phyloP scores from a whole-genome alignment of 805 yeast genomes.

The Kluyveromyces aestuarii region DNA sequence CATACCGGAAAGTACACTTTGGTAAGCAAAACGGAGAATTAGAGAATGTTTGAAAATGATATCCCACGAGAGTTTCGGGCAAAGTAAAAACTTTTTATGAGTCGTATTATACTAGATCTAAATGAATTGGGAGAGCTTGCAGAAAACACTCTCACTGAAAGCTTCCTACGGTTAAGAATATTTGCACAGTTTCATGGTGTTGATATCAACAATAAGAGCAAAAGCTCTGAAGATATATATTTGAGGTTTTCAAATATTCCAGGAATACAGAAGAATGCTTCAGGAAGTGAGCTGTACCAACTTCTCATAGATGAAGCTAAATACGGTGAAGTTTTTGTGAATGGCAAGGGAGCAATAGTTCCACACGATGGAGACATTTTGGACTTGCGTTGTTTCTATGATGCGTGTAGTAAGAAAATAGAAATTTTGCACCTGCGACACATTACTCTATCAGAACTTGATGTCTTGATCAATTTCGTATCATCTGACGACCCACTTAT shows the following conservation, averaged over 20 bases:
- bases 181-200: slow-evolving; percentile 3
- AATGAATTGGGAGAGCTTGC: not conserved
- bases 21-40: not conserved
- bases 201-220: not conserved
- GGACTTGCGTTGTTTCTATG: slow-evolving; percentile 5
- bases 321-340: slow-evolving; percentile 1
- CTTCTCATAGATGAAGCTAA: not conserved
- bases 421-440: slow-evolving; percentile 6
- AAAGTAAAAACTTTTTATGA: not conserved
- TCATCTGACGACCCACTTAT: not conserved
- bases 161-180: not conserved
- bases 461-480: slow-evolving; percentile 2
- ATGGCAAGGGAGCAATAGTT: not conserved
- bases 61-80: no score
- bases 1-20: not conserved
- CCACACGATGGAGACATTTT: slow-evolving; percentile 6
- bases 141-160: not conserved
- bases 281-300: not conserved
- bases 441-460: slow-evolving; percentile 2
- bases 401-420: not conserved
- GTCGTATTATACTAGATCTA: not conserved
- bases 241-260: not conserved
- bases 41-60: not conserved
- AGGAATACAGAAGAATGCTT: not conserved
- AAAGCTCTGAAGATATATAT: not conserved